Base-by-base conservation (phyloP, 2,329 filamentous ascomycete genomes). In the Trichoderma sp. region DNA sequence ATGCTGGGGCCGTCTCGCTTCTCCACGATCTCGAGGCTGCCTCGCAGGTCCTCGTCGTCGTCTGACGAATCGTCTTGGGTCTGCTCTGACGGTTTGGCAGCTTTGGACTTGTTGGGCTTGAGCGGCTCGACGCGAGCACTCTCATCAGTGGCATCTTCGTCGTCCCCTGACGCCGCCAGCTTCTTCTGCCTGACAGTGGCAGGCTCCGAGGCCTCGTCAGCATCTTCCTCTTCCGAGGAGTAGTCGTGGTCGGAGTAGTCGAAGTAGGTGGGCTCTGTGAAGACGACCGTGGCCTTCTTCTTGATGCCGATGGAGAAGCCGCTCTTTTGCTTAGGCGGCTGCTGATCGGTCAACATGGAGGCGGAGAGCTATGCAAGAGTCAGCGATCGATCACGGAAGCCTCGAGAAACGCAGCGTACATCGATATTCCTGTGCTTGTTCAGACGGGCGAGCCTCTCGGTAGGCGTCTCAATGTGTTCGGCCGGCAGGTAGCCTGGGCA, bases 351-450 rank as follows among this genome's bases (percentile, higher is more conserved):
- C 50, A 88, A 79, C 86, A 88, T 88, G 9, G 85, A 81, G 9
- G 85, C 83, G 30, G 86, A 87, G 34, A 88, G 76, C 84, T 88
- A 74, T 56, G 26, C 12, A 41, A 50, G n/a, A 12, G 17, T 60
- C 50, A 60, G 57, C 30, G 30, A 10, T 43, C 12, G 41, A 51
- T 1, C 2, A 48, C 19, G 17, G 14, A 26, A 26, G 47, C 19
- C 58, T 72, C 39, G 55, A 72, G 28, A 72, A 62, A 61, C 34
- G 30, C 15, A 2, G 21, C 91, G 69, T 85, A 96, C 93, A 80
- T 99, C 95, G 72, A 98, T 93, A 74, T 99, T 99, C 74, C 95
- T 88, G 78, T 99, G 95, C 79, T 99, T 99, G 78, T 99, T 99
- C 69, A 98, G 79, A 69, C 95, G 88, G 52, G 95, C 95, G 68